These are phyloP conservation scores for Pythium sp. DNA, from an alignment of 352 stramenopile genomes.

Conservation along the genomic window DNA sequence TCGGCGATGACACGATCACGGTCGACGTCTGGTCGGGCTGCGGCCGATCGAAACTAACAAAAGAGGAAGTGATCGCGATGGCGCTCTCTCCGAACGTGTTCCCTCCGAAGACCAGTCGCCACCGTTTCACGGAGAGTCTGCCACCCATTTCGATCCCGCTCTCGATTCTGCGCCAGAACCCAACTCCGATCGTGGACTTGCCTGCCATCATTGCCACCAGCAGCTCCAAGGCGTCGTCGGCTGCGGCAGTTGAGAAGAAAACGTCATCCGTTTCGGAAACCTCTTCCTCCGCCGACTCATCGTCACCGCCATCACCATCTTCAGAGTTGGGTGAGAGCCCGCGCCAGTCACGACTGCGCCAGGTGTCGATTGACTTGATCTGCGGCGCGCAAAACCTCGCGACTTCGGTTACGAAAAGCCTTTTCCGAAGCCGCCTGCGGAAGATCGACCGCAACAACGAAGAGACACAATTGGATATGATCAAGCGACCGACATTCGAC, in stretches of 20 bases:
- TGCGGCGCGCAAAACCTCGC: slow-evolving; percentile 72
- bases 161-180: slow-evolving; percentile 62
- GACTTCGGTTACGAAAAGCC: slow-evolving; percentile 61
- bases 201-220: slow-evolving; percentile 1
- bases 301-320: slow-evolving; percentile 9
- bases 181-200: slow-evolving; percentile 45
- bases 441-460: slow-evolving; percentile 47
- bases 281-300: neutral
- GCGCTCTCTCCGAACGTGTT: slow-evolving; percentile 78
- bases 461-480: slow-evolving; percentile 66
- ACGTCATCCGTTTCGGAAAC: neutral
- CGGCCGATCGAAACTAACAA: slow-evolving; percentile 59
- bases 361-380: slow-evolving; percentile 78
- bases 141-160: slow-evolving; percentile 82
- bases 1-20: slow-evolving; percentile 66
- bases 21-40: slow-evolving; percentile 81
- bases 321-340: neutral
- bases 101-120: slow-evolving; percentile 81
- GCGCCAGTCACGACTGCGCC: slow-evolving; percentile 39
- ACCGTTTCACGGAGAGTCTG: slow-evolving; percentile 77
- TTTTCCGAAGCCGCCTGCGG: slow-evolving; percentile 71
- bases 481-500: slow-evolving; percentile 59
- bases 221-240: neutral
- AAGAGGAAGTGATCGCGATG: slow-evolving; percentile 84
- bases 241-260: slow-evolving; percentile 13